phyloP scores from a whole-genome alignment of 2,329 filamentous ascomycete genomes.

The Arthroderma sp. region DNA sequence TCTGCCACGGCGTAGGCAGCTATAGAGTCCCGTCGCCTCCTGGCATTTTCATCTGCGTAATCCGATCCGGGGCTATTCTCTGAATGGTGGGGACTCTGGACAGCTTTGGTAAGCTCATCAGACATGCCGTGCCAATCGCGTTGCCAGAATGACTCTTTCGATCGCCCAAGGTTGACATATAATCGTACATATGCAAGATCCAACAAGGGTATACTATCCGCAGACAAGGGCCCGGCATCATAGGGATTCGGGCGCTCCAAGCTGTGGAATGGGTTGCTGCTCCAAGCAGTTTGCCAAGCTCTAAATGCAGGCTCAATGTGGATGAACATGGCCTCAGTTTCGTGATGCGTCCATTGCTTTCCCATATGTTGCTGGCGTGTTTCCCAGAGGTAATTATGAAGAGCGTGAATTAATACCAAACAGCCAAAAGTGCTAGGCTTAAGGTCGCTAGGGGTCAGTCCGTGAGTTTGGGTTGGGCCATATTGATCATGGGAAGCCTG shows the following conservation, averaged over 20 bases:
- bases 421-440: constrained; percentile 85
- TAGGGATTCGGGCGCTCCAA: constrained; percentile 75
- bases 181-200: constrained; percentile 86
- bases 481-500: constrained; percentile 30
- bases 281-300: constrained; percentile 90
- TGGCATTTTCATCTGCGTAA: constrained; percentile 17
- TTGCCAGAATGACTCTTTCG: constrained; percentile 89
- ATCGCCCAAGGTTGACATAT: constrained; percentile 82
- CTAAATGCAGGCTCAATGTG: constrained; percentile 88
- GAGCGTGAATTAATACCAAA: constrained; percentile 77
- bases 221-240: constrained; percentile 67
- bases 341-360: constrained; percentile 76
- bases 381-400: constrained; percentile 98
- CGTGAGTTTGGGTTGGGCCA: constrained; percentile 35
- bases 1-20: constrained; percentile 24
- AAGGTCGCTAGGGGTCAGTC: constrained; percentile 48
- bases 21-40: constrained; percentile 22
- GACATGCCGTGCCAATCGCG: constrained; percentile 87
- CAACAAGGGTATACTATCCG: constrained; percentile 79
- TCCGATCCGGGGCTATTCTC: constrained; percentile 32
- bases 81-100: constrained; percentile 60
- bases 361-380: constrained; percentile 81
- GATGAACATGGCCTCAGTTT: constrained; percentile 90
- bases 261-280: constrained; percentile 70
- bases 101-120: constrained; percentile 66